Evolutionary conservation across 176 grass and related monocot species (phyloP), one percentile per base, ranked within the genome.

Genomic region (Triticum monococcum): DNA sequence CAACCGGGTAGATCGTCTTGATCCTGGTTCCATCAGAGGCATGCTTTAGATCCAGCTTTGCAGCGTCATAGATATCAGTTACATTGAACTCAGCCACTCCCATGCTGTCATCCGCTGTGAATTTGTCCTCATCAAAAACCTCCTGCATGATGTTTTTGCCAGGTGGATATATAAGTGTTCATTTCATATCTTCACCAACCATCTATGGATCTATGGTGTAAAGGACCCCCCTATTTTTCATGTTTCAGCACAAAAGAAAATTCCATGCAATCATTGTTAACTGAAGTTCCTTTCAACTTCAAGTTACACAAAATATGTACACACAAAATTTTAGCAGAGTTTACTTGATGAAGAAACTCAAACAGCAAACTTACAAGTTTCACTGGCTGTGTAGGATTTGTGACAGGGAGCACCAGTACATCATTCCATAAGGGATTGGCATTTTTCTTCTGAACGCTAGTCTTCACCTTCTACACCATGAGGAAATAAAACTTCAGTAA

Each of bases 121-220:
- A 97, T 50, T 84, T 97, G 61, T 97, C 92, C 64, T 97, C 93
- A 4, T 95, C 92, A n/a, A 88, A 97, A 81, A 97, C 92, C 86
- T 92, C 92, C 95, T 97, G 84, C 59, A 69, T 71, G 31, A 61
- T 56, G 18, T 86, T 12, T 26, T 64, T 86, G 38, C 48, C 32
- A 24, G 26, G 26, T 23, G 12, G 50, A 77, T 86, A 54, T 9
- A 40, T 25, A 48, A 46, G n/a, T 50, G 40, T 1, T 77, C 26
- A 14, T 64, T 70, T 90, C 3, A 38, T 81, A 68, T 60, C 25
- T 22, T 63, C 22, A 52, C 12, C 9, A 37, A 38, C 4, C 45
- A 28, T 64, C n/a, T 5, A 9, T 25, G 36, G 64, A 66, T 25
- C 17, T 18, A 75, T 79, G 12, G 48, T 50, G 75, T 41, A 64